Conservation (phyloP, 768 basidiomycete species). For the Leucocoprinus leucothites region DNA sequence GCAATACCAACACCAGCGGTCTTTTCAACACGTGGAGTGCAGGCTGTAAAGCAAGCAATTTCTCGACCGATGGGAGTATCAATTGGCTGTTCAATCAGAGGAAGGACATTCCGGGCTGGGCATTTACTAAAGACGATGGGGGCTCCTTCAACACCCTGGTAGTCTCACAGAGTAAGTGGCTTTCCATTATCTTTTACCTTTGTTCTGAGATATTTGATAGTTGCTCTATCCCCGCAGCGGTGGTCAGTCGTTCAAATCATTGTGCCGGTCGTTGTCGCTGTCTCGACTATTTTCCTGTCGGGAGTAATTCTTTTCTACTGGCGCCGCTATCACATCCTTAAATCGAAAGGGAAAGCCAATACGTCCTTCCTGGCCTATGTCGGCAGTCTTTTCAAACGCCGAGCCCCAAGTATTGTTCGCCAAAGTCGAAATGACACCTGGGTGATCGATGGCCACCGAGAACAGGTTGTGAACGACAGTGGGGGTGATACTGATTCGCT, state of each 20-base stretch:
- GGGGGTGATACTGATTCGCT: conserved; percentile 12
- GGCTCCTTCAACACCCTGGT: neutral
- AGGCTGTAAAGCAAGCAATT: neutral
- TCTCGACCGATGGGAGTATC: neutral
- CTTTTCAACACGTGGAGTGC: neutral
- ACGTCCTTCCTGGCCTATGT: neutral
- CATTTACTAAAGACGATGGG: neutral
- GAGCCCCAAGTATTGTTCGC: conserved; percentile 13
- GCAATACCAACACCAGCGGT: neutral
- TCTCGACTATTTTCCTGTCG: conserved; percentile 14
- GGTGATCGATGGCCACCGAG: conserved; percentile 16
- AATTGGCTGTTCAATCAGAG: neutral
- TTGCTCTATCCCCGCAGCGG: neutral
- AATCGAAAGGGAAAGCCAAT: neutral
- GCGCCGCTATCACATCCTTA: neutral
- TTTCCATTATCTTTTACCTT: neutral
- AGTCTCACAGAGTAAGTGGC: neutral
- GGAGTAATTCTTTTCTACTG: conserved; percentile 12
- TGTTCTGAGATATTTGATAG: neutral
- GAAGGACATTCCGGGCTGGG: conserved; percentile 3
- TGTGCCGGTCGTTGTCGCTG: conserved; percentile 16
- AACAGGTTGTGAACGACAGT: neutral
- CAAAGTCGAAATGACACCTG: conserved; percentile 6
- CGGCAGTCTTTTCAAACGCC: neutral
- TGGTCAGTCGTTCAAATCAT: conserved; percentile 22